These are phyloP conservation scores for Berberis thunbergii DNA, from an alignment of 164 flowering plant genomes.

Conservation along the genomic window DNA sequence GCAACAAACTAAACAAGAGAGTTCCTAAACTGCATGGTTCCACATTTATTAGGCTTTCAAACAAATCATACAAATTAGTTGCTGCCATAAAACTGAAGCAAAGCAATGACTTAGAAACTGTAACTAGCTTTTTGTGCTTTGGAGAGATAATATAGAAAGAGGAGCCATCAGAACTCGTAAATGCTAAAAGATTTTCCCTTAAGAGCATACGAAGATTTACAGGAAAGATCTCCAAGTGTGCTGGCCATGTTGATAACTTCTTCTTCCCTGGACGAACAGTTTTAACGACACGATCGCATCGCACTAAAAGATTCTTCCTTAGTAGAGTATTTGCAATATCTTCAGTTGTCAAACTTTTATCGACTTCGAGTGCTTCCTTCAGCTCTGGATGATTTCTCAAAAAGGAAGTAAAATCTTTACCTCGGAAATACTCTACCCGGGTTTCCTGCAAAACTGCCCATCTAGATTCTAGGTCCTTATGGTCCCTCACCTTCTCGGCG, in stretches of 20 bases:
- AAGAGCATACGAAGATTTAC: constrained; percentile 31
- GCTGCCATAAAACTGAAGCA: background rate
- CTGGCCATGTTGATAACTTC: constrained; percentile 96
- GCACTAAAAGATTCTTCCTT: constrained; percentile 67
- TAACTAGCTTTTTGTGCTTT: too few relatives aligned
- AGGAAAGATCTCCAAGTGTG: constrained; percentile 82
- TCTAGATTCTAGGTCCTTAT: constrained; percentile 77
- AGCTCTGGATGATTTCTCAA: constrained; percentile 70
- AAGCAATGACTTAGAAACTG: background rate
- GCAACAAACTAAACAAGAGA: too few relatives aligned
- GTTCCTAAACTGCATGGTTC: background rate
- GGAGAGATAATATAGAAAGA: background rate
- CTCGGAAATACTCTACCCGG: constrained; percentile 91
- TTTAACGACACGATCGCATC: constrained; percentile 97
- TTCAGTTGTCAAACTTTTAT: constrained; percentile 58
- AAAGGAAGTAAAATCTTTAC: constrained; percentile 80
- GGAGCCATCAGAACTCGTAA: background rate
- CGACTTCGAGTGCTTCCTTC: constrained; percentile 65
- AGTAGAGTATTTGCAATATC: constrained; percentile 64
- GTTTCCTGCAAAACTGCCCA: constrained; percentile 99
- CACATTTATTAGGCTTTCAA: background rate
- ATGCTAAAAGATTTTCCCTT: background rate
- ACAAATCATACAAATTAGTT: background rate
- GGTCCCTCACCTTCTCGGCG: constrained; percentile 96
- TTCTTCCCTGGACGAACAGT: constrained; percentile 95